Conservation (phyloP, 2,329 filamentous ascomycete genomes). For the Lasiodiplodia gonubiensis region DNA sequence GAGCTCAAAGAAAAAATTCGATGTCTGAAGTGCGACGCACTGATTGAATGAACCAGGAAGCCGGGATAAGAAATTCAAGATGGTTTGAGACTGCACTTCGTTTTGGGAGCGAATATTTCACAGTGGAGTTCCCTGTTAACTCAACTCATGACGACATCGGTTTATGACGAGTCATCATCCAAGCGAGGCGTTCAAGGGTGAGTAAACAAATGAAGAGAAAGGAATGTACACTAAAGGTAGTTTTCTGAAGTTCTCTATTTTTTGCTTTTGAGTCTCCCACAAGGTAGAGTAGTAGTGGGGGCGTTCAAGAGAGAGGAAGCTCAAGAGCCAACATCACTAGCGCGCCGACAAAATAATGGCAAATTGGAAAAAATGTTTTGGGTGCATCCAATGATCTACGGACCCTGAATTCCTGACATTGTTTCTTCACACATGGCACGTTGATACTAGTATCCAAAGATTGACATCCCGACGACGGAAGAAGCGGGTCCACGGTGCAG, state of each 20-base stretch:
- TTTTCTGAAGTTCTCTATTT: neutral
- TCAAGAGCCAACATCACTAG: neutral
- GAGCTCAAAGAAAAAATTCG: neutral
- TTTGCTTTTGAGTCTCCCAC: neutral
- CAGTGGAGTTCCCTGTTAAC: neutral
- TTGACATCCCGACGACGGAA: neutral
- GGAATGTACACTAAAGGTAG: neutral
- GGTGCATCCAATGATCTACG: neutral
- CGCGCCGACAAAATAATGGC: neutral
- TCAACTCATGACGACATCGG: neutral
- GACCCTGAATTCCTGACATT: neutral
- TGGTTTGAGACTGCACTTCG: neutral
- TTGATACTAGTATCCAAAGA: neutral
- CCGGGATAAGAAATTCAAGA: neutral
- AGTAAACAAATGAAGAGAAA: neutral
- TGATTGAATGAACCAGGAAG: constrained; percentile 1
- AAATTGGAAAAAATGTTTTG: neutral
- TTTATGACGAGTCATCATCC: neutral
- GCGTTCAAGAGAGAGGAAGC: no score
- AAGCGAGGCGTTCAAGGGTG: constrained; percentile 19
- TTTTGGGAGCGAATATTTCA: neutral
- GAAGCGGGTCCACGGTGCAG: constrained; percentile 6
- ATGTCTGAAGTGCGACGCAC: constrained; percentile 4
- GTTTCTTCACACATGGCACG: neutral
- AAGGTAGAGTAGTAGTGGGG: neutral